Evolutionary conservation across 2,329 filamentous ascomycete species (phyloP), one percentile per base, ranked within the genome.

Genomic region (Xylariaceae sp.): DNA sequence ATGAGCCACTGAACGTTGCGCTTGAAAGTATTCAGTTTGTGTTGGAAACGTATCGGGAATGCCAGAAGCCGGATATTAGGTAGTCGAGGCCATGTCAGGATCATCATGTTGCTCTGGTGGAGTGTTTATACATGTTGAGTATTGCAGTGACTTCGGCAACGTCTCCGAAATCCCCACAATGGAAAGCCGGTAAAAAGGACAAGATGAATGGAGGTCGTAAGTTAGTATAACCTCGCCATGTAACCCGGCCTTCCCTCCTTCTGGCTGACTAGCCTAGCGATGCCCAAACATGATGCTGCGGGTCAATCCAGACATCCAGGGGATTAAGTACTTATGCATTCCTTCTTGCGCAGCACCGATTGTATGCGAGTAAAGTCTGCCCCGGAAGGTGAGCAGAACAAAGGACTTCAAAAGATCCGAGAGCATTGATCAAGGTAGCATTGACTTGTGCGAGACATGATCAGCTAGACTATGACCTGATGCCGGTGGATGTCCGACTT

Each of bases 121-220:
- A 41, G 53, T 6, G 47, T 15, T 50, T 52, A 37, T 5, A 55
- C 18, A 15, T 15, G 45, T 15, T 41, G 34, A 49, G 50, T 30
- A 52, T 55, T n/a, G 34, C 30, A 9, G 41, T 44, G 53, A 60
- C 58, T 45, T 60, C 58, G 56, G 58, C 53, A 55, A 23, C n/a
- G 37, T 48, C 47, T 53, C 58, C 53, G 53, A 37, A 51, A 30
- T 30, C 23, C 23, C 11, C 51, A 49, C 23, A 45, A 18, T 9
- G 49, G n/a, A 44, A 37, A 30, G 18, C 35, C 23, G 44, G 47
- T 41, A 35, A 37, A 56, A 23, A 50, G 44, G 30, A 39, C 2
- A 34, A 37, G 34, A 41, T 55, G 41, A 57, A 55, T 47, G 41
- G 4, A 34, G 56, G 44, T 52, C 13, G 18, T 52, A 8, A 7